Base-by-base conservation (phyloP, 306 rosid genomes). In the Lathyrus sativus region DNA sequence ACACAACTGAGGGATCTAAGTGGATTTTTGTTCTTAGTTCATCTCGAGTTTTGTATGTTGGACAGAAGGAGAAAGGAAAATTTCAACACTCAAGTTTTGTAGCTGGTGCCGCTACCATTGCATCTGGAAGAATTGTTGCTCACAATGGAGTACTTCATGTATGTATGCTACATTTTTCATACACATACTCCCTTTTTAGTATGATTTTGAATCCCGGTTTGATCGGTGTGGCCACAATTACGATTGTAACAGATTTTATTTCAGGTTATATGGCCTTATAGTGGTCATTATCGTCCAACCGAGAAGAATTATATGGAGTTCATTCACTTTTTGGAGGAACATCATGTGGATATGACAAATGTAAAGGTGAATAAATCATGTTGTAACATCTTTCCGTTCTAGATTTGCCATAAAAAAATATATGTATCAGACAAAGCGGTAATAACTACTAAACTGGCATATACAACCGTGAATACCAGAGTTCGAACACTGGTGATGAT, bases 81-180 rank as follows among this genome's bases (percentile, higher is more conserved):
- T 92, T 92, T 71, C 98, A 92, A 35, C 98, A 92, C 76, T 92
- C 98, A 0, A 87, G 92, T 72, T 92, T 92, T 64, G 78, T 92
- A 11, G 81, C 98, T 14, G 98, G 98, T 19, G 98, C 84, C 12
- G 89, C 92, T 66, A 88, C 92, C 76, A 83, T 82, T 70, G 83
- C 96, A 6, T 81, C 98, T 0, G 98, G 96, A 63, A 83, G 98
- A 81, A 28, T 92, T 53, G 87, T 87, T 33, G 89, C 89, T 5
- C 67, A 59, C 5, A 6, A 80, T 67, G 98, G 98, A 41, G 63
- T 81, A 42, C 89, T 92, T 58, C 70, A 80, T 71, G 98, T 92
- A 84, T 72, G 69, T 89, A 83, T 73, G 71, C 17, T 62, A 18
- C 59, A 72, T 58, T 4, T 37, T 59, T 44, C 50, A 45, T 44